Conservation (phyloP, 2,329 filamentous ascomycete genomes). For the Beauveria bassiana region DNA sequence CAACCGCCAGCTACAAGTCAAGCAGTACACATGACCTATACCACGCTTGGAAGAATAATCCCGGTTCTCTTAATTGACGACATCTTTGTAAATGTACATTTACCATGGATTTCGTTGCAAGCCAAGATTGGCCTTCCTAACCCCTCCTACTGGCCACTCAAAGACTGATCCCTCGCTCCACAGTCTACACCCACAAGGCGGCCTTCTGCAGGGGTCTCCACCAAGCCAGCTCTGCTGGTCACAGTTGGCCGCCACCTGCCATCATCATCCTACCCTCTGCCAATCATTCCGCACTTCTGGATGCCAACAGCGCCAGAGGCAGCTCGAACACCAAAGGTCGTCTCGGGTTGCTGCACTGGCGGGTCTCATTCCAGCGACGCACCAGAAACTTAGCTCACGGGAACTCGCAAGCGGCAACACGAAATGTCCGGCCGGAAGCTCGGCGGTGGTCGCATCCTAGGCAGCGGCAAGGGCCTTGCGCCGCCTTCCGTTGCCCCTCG, state of each 20-base stretch:
- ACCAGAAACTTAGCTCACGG: not conserved
- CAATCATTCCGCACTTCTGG: not conserved
- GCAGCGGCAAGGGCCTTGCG: constrained; percentile 75
- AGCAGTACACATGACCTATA: no score
- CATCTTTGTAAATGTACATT: no score
- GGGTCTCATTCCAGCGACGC: not conserved
- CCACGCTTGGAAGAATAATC: no score
- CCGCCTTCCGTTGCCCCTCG: constrained; percentile 46
- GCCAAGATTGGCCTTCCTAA: not conserved
- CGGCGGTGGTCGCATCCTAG: constrained; percentile 85
- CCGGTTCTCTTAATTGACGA: no score
- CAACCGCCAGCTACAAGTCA: no score
- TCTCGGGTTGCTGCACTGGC: constrained; percentile 18
- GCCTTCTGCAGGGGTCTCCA: not conserved
- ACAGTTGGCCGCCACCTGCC: not conserved
- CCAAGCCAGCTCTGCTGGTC: not conserved
- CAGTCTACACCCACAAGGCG: not conserved
- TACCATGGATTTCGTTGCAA: not conserved
- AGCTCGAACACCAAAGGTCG: constrained; percentile 27
- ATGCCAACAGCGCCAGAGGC: constrained; percentile 16
- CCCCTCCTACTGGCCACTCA: not conserved
- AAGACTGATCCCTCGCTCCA: not conserved
- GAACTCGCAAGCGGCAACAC: constrained; percentile 29
- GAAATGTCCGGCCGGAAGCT: constrained; percentile 78
- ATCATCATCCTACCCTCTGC: constrained; percentile 8